Evolutionary conservation across 257 asterid genomes (phyloP), one percentile per base, ranked within the genome.

Genomic region (Primulina huaijiensis): DNA sequence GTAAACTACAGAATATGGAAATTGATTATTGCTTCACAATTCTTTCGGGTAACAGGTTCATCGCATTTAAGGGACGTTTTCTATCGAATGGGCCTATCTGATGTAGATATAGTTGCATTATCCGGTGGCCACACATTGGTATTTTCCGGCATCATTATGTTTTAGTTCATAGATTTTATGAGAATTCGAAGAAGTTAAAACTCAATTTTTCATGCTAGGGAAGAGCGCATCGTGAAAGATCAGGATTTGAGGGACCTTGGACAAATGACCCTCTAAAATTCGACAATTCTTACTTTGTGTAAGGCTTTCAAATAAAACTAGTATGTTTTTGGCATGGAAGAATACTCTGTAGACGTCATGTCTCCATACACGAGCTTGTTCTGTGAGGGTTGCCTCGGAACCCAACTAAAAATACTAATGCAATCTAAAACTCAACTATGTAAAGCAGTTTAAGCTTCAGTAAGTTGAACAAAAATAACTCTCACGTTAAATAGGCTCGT

Each of bases 191-290:
- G n/a, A 63, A 33, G 62, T 57, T 46, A 10, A 40, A 14, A 23
- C n/a, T 8, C 19, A 69, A 14, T 19, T 43, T 57, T 25, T 37
- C 62, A 25, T 23, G 70, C 65, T 74, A 92, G 98, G 98, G 98
- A 65, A 88, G 79, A 76, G 96, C 93, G 59, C 98, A 90, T 63
- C 79, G 38, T 17, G 98, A 90, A 38, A 83, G 98, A 65, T 90
- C 98, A 40, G 96, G 92, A 60, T 93, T 90, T 74, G 94, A 88
- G 40, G 97, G 98, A 65, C 89, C 96, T 38, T 93, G 98, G 98
- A 93, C 98, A 7, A 71, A 40, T 1, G 90, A 90, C 52, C 96
- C 96, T 77, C 86, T 80, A 65, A 88, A 84, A 83, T 93, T 93
- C 57, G 97, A 93, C 83, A 87, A 93, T 71, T 86, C 95, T 16